Evolutionary conservation across 192 early-diverging fungal genomes (phyloP), one percentile per base, ranked within the genome.

Genomic region (Coemansia sp.): DNA sequence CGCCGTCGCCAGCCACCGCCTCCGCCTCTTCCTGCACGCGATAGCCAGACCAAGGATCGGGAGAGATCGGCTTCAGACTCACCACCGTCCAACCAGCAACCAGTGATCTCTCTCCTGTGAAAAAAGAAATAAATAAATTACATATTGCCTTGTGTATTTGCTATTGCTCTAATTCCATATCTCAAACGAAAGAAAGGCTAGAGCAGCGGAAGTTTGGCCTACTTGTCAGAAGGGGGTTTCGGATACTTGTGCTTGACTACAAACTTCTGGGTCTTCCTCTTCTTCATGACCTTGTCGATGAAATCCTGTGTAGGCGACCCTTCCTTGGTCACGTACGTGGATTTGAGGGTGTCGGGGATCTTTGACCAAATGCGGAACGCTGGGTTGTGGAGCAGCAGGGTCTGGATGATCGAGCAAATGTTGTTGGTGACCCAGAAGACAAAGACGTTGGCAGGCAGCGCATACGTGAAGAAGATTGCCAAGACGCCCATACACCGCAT

Each of bases 371-470:
- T 58, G 52, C 89, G 87, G 29, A 94, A 81, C 22, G 65, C 10
- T n/a, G 82, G 78, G 36, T 74, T 65, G 76, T 84, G 86, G 36
- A 96, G 79, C 36, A 86, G 66, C 32, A 87, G 50, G 43, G 88
- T 82, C 84, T 96, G 95, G 34, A 80, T 61, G 19, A 91, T 71
- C 9, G 91, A 89, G 58, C 87, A 84, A 9, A 85, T 23, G 76
- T 92, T 93, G 65, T 88, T 89, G 50, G 88, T 86, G 57, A 92
- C 74, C 92, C 91, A 94, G 79, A 94, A 95, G 55, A 93, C 75
- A 75, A 96, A 92, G 40, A 95, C 79, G 36, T 77, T 86, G 23
- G 83, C 73, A 34, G 85, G 85, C 61, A 88, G 62, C 62, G 70
- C 76, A 3, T 76, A 76, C 4, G 82, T 86, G 41, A 87, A 78